Evolutionary conservation across 164 flowering plant genomes (phyloP), one percentile per base, ranked within the genome.

Genomic region (Piper betle): DNA sequence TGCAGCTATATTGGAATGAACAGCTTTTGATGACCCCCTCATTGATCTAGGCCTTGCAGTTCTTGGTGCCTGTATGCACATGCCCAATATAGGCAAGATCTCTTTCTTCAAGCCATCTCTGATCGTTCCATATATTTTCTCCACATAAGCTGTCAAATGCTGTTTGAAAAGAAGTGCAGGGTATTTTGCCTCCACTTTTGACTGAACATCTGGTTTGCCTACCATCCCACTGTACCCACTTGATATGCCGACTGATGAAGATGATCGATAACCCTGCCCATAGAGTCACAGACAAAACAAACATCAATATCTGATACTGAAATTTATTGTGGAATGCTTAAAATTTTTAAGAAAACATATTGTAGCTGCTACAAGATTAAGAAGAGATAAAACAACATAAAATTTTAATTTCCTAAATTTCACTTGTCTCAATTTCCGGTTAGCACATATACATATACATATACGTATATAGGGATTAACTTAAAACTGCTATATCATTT

Each of bases 151-250:
- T 10, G 96, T 80, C 41, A 89, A 67, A 37, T 89, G 96, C 58
- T 90, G 97, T 80, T 90, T 90, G 64, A 90, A 90, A 53, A 90
- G 65, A 17, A 90, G 71, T 13, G 96, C 97, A 38, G 96, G 97
- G 71, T 90, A 90, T 67, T 88, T 90, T 37, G 97, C 86, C 68
- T 86, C 93, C 37, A 86, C 80, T 71, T 78, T 84, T 62, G 81
- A 73, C 68, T 75, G 72, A 12, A 65, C 46, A 4, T 76, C 78
- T 60, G 80, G 74, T 68, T 77, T 81, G 50, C 81, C 85, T 62
- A 73, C 82, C 86, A 86, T 81, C 68, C 91, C 95, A 72, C 90
- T 84, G 71, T 84, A 88, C 43, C 96, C 91, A 74, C 78, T 79
- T 39, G 93, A 88, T 55, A 77, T 75, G 64, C 78, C 88, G 63